Evolutionary conservation across 2,329 filamentous ascomycete genomes (phyloP).

Genomic region (Botryotinia calthae): DNA sequence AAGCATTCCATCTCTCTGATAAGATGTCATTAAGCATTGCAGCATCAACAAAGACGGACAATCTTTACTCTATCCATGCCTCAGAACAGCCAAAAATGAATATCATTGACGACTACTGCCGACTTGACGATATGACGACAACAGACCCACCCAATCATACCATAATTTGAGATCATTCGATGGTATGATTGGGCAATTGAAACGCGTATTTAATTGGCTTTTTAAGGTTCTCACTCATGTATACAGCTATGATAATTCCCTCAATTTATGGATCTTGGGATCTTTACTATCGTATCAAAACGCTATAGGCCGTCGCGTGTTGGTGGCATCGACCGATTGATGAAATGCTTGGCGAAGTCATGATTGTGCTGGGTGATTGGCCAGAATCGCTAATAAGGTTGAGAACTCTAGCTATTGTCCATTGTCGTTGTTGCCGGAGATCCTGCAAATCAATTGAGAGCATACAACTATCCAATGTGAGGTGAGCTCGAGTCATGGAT

Average conservation of each 20-base stretch:
- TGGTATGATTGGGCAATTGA: conserved; percentile 1
- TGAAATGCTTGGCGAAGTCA: neutral
- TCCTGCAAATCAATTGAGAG: no score
- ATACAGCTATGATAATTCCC: neutral
- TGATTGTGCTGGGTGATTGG: neutral
- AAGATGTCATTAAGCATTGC: neutral
- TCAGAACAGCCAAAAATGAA: neutral
- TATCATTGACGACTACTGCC: neutral
- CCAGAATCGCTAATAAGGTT: neutral
- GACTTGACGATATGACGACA: neutral
- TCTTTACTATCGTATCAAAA: neutral
- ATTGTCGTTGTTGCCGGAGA: neutral
- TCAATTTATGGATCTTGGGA: conserved; percentile 9
- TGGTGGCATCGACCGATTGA: neutral
- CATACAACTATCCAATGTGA: neutral
- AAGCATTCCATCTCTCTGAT: neutral
- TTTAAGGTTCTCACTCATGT: neutral
- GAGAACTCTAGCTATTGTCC: neutral
- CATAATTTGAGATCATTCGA: neutral
- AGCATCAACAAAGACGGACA: neutral
- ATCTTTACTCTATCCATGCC: neutral
- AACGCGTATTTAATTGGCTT: neutral
- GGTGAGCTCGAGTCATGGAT: neutral
- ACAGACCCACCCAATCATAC: neutral
- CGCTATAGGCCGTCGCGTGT: neutral